Evolutionary conservation across 257 asterid genomes (phyloP).

Genomic region (Penstemon eatonii): DNA sequence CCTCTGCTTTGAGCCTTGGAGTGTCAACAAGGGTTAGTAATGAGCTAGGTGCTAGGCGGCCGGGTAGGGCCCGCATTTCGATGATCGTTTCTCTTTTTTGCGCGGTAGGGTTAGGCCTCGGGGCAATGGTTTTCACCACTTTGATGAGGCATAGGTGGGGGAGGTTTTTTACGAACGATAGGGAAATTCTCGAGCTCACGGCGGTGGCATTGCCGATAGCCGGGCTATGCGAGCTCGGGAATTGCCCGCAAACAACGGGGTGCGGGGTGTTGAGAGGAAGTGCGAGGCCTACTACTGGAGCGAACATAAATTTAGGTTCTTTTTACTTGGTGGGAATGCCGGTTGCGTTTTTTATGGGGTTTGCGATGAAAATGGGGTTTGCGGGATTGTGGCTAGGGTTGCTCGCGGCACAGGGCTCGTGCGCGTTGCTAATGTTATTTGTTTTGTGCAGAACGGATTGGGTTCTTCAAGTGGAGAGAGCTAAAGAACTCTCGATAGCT

Average conservation of each 20-base stretch:
- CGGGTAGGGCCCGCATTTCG: conserved; percentile 59
- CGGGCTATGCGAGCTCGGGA: conserved; percentile 89
- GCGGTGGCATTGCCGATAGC: conserved; percentile 80
- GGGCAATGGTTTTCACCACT: conserved; percentile 66
- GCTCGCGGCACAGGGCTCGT: conserved; percentile 89
- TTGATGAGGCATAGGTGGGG: conserved; percentile 76
- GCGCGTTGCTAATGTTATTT: conserved; percentile 67
- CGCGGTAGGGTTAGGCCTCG: conserved; percentile 59
- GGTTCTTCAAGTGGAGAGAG: conserved; percentile 64
- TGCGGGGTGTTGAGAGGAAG: conserved; percentile 90
- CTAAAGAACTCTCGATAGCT: conserved; percentile 52
- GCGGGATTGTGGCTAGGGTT: conserved; percentile 86
- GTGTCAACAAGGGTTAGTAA: conserved; percentile 82
- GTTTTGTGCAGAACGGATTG: conserved; percentile 72
- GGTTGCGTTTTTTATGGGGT: conserved; percentile 77
- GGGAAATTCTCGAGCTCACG: conserved; percentile 65
- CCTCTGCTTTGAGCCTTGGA: conserved; percentile 75
- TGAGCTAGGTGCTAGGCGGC: conserved; percentile 75
- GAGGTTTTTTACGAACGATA: conserved; percentile 61
- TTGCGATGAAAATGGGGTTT: conserved; percentile 70
- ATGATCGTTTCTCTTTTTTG: conserved; percentile 52
- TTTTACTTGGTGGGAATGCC: conserved; percentile 94
- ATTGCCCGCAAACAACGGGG: conserved; percentile 95
- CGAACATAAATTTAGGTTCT: conserved; percentile 82
- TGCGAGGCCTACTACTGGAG: conserved; percentile 80